Evolutionary conservation across 768 basidiomycete genomes (phyloP).

Genomic region (Suillus variegatus): DNA sequence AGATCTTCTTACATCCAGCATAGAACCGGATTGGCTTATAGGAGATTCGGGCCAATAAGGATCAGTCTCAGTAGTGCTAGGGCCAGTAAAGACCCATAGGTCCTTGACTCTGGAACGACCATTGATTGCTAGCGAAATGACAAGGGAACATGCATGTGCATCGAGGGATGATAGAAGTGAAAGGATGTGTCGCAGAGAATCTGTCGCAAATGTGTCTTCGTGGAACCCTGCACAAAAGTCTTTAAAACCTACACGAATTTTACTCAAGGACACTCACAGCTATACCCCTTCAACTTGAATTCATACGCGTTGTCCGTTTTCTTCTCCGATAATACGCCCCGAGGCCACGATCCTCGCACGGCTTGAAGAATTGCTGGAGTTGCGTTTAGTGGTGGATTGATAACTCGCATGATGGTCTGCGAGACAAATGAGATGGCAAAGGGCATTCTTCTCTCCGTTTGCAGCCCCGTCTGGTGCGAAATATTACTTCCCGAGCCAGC

Average conservation of each 20-base stretch:
- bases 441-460: constrained; percentile 41
- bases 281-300: constrained; percentile 82
- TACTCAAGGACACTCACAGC: constrained; percentile 48
- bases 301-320: constrained; percentile 74
- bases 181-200: constrained; percentile 73
- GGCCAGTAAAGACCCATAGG: constrained; percentile 75
- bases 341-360: constrained; percentile 75
- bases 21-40: constrained; percentile 36
- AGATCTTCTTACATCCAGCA: constrained; percentile 37
- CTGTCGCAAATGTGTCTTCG: constrained; percentile 72
- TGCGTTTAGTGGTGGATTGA: constrained; percentile 71
- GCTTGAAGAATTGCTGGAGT: constrained; percentile 84
- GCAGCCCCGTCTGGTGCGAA: constrained; percentile 37
- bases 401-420: constrained; percentile 67
- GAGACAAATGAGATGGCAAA: constrained; percentile 79
- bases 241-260: constrained; percentile 18
- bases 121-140: constrained; percentile 72
- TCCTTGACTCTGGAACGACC: constrained; percentile 74
- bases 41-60: constrained; percentile 36
- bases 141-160: constrained; percentile 63
- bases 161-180: constrained; percentile 67
- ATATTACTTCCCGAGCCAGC: constrained; percentile 39
- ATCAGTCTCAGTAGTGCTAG: constrained; percentile 36
- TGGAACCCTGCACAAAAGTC: constrained; percentile 61
- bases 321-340: constrained; percentile 77